phyloP scores from a whole-genome alignment of 2,329 filamentous ascomycete species.

The Fusarium sp. region DNA sequence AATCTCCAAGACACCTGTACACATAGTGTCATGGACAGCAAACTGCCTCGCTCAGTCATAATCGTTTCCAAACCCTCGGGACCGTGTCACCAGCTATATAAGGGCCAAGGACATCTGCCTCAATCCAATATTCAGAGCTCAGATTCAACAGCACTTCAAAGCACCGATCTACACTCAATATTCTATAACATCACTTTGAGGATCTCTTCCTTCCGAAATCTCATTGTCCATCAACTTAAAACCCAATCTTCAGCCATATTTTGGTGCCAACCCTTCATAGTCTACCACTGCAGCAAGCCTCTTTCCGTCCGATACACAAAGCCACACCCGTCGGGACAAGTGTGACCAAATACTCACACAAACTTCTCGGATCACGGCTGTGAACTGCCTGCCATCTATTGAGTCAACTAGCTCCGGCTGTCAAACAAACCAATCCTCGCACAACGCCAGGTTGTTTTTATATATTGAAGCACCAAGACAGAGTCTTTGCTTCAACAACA shows the following conservation, averaged over 20 bases:
- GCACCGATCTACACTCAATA: constrained; percentile 7
- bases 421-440: constrained; percentile 24
- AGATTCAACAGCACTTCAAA: constrained; percentile 31
- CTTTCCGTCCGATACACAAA: constrained; percentile 38
- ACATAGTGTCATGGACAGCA: constrained; percentile 46
- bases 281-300: constrained; percentile 33
- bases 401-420: constrained; percentile 22
- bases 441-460: constrained; percentile 23
- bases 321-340: constrained; percentile 37
- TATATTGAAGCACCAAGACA: constrained; percentile 23
- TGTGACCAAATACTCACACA: constrained; percentile 40
- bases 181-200: constrained; percentile 1
- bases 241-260: constrained; percentile 7
- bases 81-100: constrained; percentile 47
- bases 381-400: constrained; percentile 34
- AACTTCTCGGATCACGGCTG: constrained; percentile 40
- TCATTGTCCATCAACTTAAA: constrained; percentile 2
- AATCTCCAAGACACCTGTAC: constrained; percentile 42
- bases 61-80: constrained; percentile 42
- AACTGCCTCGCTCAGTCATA: constrained; percentile 43
- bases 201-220: neutral
- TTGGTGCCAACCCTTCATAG: constrained; percentile 10
- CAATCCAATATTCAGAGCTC: constrained; percentile 32
- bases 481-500: constrained; percentile 1
- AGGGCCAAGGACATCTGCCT: constrained; percentile 36